Conservation (phyloP, 2,329 filamentous ascomycete genomes). For the Scytalidium lignicola region DNA sequence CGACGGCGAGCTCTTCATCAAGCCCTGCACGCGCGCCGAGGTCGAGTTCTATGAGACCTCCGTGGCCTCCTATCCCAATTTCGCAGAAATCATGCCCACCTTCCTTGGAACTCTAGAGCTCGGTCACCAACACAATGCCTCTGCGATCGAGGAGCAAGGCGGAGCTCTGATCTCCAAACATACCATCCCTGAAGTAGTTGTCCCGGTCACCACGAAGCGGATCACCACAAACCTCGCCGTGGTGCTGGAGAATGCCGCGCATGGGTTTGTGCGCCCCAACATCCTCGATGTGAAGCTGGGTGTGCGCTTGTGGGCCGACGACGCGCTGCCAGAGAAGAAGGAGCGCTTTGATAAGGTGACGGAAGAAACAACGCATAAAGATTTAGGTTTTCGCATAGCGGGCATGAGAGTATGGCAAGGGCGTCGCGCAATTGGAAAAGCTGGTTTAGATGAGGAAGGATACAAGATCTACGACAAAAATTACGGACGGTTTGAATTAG, state of each 20-base stretch:
- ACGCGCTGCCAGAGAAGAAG: slow-evolving; percentile 55
- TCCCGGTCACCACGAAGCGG: slow-evolving; percentile 19
- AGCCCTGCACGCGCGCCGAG: slow-evolving; percentile 83
- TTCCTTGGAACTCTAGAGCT: slow-evolving; percentile 78
- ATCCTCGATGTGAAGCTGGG: slow-evolving; percentile 94
- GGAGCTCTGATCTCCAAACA: slow-evolving; percentile 28
- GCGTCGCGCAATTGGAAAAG: slow-evolving; percentile 45
- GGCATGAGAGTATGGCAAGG: slow-evolving; percentile 62
- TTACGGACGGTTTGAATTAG: slow-evolving; percentile 50
- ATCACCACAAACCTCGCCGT: slow-evolving; percentile 77
- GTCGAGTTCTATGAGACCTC: slow-evolving; percentile 82
- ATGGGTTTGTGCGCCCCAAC: slow-evolving; percentile 78
- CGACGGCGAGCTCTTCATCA: slow-evolving; percentile 83
- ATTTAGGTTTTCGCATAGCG: slow-evolving; percentile 57
- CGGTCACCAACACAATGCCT: slow-evolving; percentile 45
- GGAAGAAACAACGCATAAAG: slow-evolving; percentile 53
- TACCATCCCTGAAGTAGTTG: slow-evolving; percentile 19
- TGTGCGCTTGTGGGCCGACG: slow-evolving; percentile 77
- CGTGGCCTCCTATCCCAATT: slow-evolving; percentile 58
- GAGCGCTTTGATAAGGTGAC: slow-evolving; percentile 55
- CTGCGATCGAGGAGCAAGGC: slow-evolving; percentile 45
- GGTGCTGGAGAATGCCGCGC: slow-evolving; percentile 78
- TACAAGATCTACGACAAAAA: slow-evolving; percentile 60
- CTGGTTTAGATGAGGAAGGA: slow-evolving; percentile 46
- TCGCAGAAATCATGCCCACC: slow-evolving; percentile 75